phyloP scores from a whole-genome alignment of 2,329 filamentous ascomycete genomes.

The Pyrenophora teres region DNA sequence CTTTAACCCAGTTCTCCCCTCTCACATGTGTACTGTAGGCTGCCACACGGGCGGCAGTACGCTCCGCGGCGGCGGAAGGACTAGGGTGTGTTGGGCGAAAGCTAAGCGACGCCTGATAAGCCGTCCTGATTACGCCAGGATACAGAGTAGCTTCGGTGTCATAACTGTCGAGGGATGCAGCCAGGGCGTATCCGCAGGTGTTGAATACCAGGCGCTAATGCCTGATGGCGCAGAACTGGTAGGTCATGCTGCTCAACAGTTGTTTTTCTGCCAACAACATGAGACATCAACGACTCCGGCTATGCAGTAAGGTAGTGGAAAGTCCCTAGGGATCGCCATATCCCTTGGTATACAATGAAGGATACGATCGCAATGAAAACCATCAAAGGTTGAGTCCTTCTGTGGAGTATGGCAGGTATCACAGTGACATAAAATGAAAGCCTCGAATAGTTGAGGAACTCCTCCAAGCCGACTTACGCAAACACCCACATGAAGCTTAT shows the following conservation, averaged over 20 bases:
- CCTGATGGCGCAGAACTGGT: conserved; percentile 1
- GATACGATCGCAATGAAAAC: not conserved
- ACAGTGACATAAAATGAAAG: not conserved
- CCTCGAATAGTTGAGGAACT: not conserved
- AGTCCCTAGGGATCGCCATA: not conserved
- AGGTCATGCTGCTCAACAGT: conserved; percentile 11
- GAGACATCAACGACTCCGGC: not conserved
- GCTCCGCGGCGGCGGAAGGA: conserved; percentile 2
- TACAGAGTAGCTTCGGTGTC: conserved; percentile 5
- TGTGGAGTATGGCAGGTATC: not conserved
- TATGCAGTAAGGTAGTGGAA: not conserved
- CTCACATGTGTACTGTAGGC: conserved; percentile 5
- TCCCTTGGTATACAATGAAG: not conserved
- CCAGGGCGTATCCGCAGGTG: conserved; percentile 9
- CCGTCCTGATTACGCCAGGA: conserved; percentile 3
- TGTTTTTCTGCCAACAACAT: not conserved
- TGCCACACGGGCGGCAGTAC: conserved; percentile 1
- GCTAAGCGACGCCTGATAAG: conserved; percentile 17
- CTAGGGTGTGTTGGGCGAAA: conserved; percentile 10
- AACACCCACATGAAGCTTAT: not conserved
- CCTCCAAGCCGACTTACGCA: not conserved
- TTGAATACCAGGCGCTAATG: conserved; percentile 12
- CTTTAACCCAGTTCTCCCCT: conserved; percentile 3
- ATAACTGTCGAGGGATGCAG: conserved; percentile 6
- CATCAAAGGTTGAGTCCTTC: not conserved